phyloP scores from a whole-genome alignment of 305 asterid genomes.

The Fraxinus latifolia region DNA sequence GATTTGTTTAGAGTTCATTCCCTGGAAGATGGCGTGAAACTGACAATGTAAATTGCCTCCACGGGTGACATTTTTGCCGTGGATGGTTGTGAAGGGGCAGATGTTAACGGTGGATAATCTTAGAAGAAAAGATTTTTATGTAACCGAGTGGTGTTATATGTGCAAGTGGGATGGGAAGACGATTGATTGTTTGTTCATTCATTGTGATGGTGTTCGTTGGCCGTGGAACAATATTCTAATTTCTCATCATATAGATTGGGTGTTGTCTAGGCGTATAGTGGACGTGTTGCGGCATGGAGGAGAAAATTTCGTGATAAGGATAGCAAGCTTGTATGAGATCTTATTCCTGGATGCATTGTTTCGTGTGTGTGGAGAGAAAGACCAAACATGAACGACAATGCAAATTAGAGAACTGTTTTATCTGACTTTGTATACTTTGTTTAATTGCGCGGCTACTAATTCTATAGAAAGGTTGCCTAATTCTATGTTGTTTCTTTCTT shows the following conservation, averaged over 20 bases:
- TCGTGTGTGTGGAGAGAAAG: neutral
- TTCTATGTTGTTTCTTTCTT: neutral
- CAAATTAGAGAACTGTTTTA: neutral
- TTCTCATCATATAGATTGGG: neutral
- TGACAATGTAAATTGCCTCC: neutral
- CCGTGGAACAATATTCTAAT: too few relatives aligned
- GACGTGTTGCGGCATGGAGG: neutral
- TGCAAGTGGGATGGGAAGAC: neutral
- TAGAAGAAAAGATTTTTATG: neutral
- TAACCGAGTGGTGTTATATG: neutral
- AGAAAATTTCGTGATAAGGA: neutral
- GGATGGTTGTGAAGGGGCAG: neutral
- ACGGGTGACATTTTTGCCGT: neutral
- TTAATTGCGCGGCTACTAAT: neutral
- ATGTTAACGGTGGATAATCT: neutral
- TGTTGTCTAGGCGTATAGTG: neutral
- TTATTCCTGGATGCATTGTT: neutral
- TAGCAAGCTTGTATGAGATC: neutral
- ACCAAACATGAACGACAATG: neutral
- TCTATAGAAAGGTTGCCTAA: neutral
- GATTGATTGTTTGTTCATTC: neutral
- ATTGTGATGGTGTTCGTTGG: neutral
- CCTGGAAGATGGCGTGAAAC: neutral
- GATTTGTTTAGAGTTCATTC: neutral
- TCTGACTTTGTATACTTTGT: neutral